These are phyloP conservation scores for Botryotinia narcissicola DNA, from an alignment of 2,329 filamentous ascomycete species.

Conservation along the genomic window DNA sequence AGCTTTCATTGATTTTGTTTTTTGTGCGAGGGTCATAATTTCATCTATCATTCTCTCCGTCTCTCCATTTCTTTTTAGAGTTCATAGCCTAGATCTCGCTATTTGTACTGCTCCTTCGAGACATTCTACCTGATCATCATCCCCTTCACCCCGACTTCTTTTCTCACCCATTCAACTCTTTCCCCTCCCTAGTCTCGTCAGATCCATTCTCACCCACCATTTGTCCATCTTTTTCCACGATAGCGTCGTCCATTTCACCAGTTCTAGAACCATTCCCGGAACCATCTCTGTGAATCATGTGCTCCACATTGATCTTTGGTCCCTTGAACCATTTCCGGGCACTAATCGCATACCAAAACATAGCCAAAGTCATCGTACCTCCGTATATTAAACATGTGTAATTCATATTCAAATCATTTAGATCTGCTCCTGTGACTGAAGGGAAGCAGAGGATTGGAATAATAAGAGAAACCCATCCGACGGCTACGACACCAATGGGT, in stretches of 20 bases:
- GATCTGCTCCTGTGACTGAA: slow-evolving; percentile 51
- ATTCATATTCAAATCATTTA: slow-evolving; percentile 58
- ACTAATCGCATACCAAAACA: slow-evolving; percentile 62
- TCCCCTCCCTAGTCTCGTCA: too few species aligned
- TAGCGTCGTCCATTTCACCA: neutral
- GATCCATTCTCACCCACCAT: too few species aligned
- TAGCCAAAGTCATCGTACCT: slow-evolving; percentile 57
- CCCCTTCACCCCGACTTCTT: neutral
- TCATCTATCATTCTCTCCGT: neutral
- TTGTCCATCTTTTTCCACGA: too few species aligned
- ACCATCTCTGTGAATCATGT: slow-evolving; percentile 20
- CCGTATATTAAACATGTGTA: slow-evolving; percentile 68
- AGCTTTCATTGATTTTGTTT: neutral
- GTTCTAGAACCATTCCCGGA: neutral
- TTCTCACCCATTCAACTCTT: neutral
- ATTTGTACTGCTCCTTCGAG: neutral
- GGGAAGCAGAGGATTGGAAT: slow-evolving; percentile 67
- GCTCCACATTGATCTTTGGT: slow-evolving; percentile 63
- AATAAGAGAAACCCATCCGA: slow-evolving; percentile 62
- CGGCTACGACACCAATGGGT: slow-evolving; percentile 55
- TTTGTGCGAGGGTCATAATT: neutral
- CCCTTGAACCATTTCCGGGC: slow-evolving; percentile 69
- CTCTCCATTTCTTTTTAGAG: neutral
- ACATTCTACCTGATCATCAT: neutral
- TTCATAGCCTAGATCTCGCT: neutral